phyloP scores from a whole-genome alignment of 164 flowering plant species.

The Aristolochia contorta region DNA sequence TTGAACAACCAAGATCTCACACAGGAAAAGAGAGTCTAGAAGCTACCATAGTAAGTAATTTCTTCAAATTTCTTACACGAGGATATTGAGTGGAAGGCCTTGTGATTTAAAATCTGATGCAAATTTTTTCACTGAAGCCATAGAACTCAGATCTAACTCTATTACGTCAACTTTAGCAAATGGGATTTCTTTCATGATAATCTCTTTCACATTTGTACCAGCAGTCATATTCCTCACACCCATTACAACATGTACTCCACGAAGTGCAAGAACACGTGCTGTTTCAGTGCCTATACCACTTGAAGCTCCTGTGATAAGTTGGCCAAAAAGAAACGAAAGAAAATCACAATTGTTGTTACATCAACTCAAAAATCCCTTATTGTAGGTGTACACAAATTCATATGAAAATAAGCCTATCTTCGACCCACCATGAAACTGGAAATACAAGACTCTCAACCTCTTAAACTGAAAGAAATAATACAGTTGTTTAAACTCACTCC shows the following conservation, averaged over 20 bases:
- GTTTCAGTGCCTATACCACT: conserved; percentile 82
- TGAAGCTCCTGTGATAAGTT: conserved; percentile 60
- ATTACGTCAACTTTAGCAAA: conserved; percentile 57
- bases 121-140: conserved; percentile 61
- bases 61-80: conserved; percentile 40
- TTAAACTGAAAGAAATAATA: neutral
- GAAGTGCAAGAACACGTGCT: conserved; percentile 60
- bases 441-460: neutral
- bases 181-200: conserved; percentile 43
- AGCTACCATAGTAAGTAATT: neutral
- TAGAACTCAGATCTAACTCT: conserved; percentile 70
- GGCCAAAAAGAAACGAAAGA: neutral
- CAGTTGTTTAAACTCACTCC: neutral
- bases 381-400: neutral
- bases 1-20: too few species aligned
- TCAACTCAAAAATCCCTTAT: neutral
- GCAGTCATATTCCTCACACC: conserved; percentile 55
- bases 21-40: neutral
- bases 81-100: conserved; percentile 51
- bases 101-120: conserved; percentile 41
- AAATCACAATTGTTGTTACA: neutral
- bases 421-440: neutral
- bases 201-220: conserved; percentile 42
- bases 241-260: conserved; percentile 67
- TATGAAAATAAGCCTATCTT: neutral